Conservation (phyloP, 805 yeast genomes). For the Wickerhamomyces sydowiorum region DNA sequence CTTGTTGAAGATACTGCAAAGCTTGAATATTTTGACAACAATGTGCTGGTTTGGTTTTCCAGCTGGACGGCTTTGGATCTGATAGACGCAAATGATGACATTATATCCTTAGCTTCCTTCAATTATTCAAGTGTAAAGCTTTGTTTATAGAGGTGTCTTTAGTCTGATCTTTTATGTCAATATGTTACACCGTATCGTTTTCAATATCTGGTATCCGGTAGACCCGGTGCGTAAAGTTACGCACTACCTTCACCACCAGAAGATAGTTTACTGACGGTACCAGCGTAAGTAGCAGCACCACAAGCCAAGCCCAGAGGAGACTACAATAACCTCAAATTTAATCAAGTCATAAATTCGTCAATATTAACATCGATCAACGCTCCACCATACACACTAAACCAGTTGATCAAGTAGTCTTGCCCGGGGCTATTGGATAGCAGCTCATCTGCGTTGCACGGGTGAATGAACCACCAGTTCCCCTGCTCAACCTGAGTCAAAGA, state of each 20-base stretch:
- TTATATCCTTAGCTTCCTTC: conserved; percentile 9
- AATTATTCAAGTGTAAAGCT: neutral
- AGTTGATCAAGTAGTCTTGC: conserved; percentile 18
- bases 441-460: conserved; percentile 35
- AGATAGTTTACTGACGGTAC: too few species aligned
- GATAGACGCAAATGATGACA: conserved; percentile 56
- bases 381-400: conserved; percentile 24
- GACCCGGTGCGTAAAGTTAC: neutral
- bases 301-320: too few species aligned
- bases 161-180: neutral
- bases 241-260: neutral
- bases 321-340: too few species aligned
- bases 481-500: conserved; percentile 6
- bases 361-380: neutral
- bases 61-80: conserved; percentile 63
- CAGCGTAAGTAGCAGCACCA: conserved; percentile 12
- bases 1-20: conserved; percentile 47
- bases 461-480: conserved; percentile 25
- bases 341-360: neutral
- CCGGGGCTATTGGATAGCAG: conserved; percentile 20
- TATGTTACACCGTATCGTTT: too few species aligned
- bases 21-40: conserved; percentile 47
- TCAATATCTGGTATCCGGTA: too few species aligned
- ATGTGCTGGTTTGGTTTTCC: conserved; percentile 62
- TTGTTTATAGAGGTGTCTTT: neutral